These are phyloP conservation scores for Setaria viridis DNA, from an alignment of 202 grass and related monocot species.

Conservation along the genomic window DNA sequence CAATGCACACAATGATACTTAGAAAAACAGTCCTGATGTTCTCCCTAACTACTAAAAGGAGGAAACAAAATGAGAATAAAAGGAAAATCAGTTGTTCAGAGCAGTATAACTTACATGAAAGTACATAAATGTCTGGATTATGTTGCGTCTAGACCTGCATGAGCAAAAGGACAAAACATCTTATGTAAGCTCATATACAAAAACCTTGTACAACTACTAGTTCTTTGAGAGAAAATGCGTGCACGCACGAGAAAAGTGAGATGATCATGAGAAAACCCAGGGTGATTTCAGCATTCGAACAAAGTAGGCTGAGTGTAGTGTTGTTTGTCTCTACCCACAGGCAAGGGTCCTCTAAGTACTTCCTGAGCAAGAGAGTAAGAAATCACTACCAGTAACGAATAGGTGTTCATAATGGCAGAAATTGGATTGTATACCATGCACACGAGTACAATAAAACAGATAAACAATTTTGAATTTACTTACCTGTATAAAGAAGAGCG, in stretches of 20 bases:
- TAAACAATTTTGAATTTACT: slow-evolving; percentile 28
- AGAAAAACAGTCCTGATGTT: not conserved
- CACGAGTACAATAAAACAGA: slow-evolving; percentile 28
- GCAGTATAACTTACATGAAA: slow-evolving; percentile 77
- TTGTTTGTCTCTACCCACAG: slow-evolving; percentile 87
- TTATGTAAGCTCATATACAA: slow-evolving; percentile 26
- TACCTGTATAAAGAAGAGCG: slow-evolving; percentile 87
- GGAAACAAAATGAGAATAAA: not conserved
- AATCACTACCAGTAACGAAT: slow-evolving; percentile 36
- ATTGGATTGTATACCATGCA: not conserved
- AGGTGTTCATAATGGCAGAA: slow-evolving; percentile 1
- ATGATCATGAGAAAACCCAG: slow-evolving; percentile 93
- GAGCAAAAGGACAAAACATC: slow-evolving; percentile 33
- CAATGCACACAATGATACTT: slow-evolving; percentile 5
- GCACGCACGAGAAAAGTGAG: slow-evolving; percentile 90
- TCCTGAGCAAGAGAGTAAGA: slow-evolving; percentile 61
- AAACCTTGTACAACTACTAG: slow-evolving; percentile 16
- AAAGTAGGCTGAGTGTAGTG: slow-evolving; percentile 66
- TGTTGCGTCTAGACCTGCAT: slow-evolving; percentile 80
- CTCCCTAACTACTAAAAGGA: slow-evolving; percentile 12
- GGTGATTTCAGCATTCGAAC: slow-evolving; percentile 84
- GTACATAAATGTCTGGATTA: slow-evolving; percentile 95
- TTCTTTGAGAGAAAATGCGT: slow-evolving; percentile 31
- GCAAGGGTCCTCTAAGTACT: slow-evolving; percentile 88
- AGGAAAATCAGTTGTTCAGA: slow-evolving; percentile 18